A percentile compares a stretch with the other conserved stretches of the same genome.
phyloP scores from a whole-genome alignment of 108 stramenopile genomes.

The Nitzschia sp. region DNA sequence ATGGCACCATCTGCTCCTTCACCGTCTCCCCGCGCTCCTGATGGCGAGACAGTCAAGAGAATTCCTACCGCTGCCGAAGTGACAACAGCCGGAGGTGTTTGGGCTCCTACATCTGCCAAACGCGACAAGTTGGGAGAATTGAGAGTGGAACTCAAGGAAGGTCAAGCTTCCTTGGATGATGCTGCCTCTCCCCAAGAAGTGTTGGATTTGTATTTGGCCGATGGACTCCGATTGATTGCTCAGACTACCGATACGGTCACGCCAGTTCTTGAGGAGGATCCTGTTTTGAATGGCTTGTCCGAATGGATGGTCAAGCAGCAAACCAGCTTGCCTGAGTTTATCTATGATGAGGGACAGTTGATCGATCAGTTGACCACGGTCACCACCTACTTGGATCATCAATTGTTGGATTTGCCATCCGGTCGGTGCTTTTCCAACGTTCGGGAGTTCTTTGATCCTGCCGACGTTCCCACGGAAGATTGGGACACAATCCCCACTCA shows the following conservation, averaged over 20 bases:
- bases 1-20: constrained; percentile 50
- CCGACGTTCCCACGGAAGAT: constrained; percentile 3
- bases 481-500: background rate
- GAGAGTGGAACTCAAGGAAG: constrained; percentile 46
- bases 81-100: constrained; percentile 81
- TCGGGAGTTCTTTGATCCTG: constrained; percentile 45
- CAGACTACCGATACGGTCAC: constrained; percentile 42
- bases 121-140: constrained; percentile 79
- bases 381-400: constrained; percentile 16
- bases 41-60: background rate
- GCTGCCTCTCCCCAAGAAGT: constrained; percentile 60
- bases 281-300: constrained; percentile 21
- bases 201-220: constrained; percentile 79
- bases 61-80: constrained; percentile 54
- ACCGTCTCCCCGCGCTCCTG: background rate
- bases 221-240: constrained; percentile 67
- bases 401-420: constrained; percentile 19
- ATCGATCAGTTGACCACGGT: constrained; percentile 26
- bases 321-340: constrained; percentile 2
- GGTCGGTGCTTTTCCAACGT: constrained; percentile 32
- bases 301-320: constrained; percentile 32
- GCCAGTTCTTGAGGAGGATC: background rate
- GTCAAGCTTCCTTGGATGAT: constrained; percentile 66
- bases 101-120: constrained; percentile 86
- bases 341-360: constrained; percentile 21